These are phyloP conservation scores for Canavalia gladiata DNA, from an alignment of 306 rosid species.

Conservation along the genomic window DNA sequence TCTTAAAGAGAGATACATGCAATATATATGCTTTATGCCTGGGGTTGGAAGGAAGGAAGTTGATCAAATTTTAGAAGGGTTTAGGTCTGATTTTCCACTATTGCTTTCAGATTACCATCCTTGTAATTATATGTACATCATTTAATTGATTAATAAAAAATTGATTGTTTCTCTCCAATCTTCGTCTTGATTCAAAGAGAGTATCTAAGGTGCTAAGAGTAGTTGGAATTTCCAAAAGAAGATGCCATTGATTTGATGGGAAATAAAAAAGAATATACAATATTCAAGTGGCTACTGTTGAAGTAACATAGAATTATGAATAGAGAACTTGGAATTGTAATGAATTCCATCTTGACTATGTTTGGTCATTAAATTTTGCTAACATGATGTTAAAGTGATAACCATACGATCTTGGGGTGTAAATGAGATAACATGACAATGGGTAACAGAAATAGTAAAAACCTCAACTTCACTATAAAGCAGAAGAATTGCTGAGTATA, in stretches of 20 bases:
- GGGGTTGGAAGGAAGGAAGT: slow-evolving; percentile 24
- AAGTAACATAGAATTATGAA: no score
- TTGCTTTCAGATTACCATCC: slow-evolving; percentile 40
- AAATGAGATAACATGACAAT: not conserved
- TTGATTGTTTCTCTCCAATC: slow-evolving; percentile 33
- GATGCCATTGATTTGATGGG: no score
- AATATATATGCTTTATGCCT: not conserved
- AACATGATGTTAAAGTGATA: not conserved
- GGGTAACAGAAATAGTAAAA: not conserved
- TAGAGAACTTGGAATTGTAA: not conserved
- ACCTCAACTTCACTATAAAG: not conserved
- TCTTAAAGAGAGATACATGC: slow-evolving; percentile 30
- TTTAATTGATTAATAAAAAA: slow-evolving; percentile 60
- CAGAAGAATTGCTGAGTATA: not conserved
- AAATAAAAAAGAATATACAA: no score
- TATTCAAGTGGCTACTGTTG: no score
- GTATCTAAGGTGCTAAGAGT: not conserved
- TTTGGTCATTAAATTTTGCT: not conserved
- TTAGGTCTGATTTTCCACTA: slow-evolving; percentile 46
- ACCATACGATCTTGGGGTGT: no score
- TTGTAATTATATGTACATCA: slow-evolving; percentile 63
- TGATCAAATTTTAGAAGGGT: slow-evolving; percentile 38
- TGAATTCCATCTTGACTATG: not conserved
- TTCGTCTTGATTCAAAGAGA: slow-evolving; percentile 1
- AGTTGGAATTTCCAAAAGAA: not conserved